Evolutionary conservation across 345 rosid genomes (phyloP).

Genomic region (Anacardium occidentale): DNA sequence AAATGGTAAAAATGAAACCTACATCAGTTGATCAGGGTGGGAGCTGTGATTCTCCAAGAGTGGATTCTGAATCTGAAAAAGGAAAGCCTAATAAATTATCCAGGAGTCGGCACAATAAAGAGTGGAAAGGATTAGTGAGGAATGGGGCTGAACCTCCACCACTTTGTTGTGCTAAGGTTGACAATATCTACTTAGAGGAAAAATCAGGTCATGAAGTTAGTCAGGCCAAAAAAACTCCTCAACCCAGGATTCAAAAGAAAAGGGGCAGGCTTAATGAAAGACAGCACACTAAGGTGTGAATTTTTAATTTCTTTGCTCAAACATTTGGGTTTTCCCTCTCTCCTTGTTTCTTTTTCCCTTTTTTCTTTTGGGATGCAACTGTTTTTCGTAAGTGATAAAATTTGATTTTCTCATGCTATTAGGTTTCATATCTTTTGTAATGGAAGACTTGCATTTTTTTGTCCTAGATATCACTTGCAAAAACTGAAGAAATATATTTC

Average conservation of each 20-base stretch:
- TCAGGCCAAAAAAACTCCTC: conserved; percentile 44
- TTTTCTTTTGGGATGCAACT: no score
- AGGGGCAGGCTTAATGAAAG: conserved; percentile 53
- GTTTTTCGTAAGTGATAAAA: no score
- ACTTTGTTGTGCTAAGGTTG: conserved; percentile 60
- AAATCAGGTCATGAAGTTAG: conserved; percentile 35
- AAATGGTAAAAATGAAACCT: conserved; percentile 31
- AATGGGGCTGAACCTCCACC: conserved; percentile 60
- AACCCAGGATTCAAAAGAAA: conserved; percentile 44
- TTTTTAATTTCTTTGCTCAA: neutral
- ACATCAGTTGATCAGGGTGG: conserved; percentile 29
- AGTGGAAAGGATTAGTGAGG: conserved; percentile 58
- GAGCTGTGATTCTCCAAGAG: conserved; percentile 20
- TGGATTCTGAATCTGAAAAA: conserved; percentile 49
- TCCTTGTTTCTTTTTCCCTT: no score
- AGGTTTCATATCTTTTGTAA: neutral
- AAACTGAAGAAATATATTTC: no score
- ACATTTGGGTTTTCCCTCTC: no score
- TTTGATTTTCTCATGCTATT: no score
- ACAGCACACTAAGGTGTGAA: conserved; percentile 55
- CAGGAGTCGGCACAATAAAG: conserved; percentile 53
- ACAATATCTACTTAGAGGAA: conserved; percentile 40
- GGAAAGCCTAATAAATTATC: conserved; percentile 40
- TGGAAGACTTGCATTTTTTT: neutral
- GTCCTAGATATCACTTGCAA: neutral